Base-by-base conservation (phyloP, 2,329 filamentous ascomycete species). In the Fusarium incarnatum region DNA sequence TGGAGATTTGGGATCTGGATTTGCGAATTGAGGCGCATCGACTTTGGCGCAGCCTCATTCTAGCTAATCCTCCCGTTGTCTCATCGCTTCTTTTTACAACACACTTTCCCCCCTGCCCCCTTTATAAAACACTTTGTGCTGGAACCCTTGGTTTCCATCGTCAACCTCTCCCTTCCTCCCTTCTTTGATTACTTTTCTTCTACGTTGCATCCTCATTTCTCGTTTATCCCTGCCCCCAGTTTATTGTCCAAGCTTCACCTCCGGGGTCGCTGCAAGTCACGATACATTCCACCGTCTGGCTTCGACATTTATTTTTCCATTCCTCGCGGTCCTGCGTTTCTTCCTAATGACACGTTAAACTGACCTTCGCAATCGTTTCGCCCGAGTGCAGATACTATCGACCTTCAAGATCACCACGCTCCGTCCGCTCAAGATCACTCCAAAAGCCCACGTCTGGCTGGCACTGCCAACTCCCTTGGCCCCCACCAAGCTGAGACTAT, bases 401-500 rank as follows among this genome's bases (percentile, higher is more conserved):
- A 98, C 83, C 89, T 98, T 55, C 96, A 98, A 86, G 89, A 94
- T 81, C 92, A 90, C 77, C 85, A 91, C 77, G 86, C 91, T 63
- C 94, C 94, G 34, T 96, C 94, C 47, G 93, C 95, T 41, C 88
- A 97, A 83, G 92, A 94, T 78, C 94, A 97, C 80, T 84, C 87
- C 58, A 75, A 74, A 46, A 65, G 61, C 49, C 66, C 69, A 50
- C 58, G 54, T 30, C 34, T 58, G 52, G 67, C 68, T 22, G 41
- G 64, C 23, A 76, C 83, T 83, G 58, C 67, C 85, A 83, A 70
- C 85, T 69, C 63, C 85, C 82, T 92, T 76, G 92, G 91, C 71
- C 90, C 93, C 46, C 94, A 98, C 79, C 94, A 98, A 81, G 92
- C 94, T 73, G 90, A 93, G 75, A 91, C 94, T 20, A 85, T 98